These are phyloP conservation scores for Candida ulmi DNA, from an alignment of 805 yeast species.

Conservation along the genomic window DNA sequence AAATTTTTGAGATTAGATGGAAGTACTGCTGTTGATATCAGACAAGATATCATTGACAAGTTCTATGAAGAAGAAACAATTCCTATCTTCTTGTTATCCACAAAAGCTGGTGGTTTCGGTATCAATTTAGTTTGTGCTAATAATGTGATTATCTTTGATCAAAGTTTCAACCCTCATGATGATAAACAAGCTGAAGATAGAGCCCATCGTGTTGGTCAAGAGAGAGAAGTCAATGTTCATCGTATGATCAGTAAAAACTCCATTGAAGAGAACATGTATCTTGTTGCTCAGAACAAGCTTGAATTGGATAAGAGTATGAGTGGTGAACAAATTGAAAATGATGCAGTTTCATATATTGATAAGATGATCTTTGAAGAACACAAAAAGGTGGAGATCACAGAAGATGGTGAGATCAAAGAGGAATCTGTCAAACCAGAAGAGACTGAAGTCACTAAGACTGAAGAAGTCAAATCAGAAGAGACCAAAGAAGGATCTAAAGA, in stretches of 20 bases:
- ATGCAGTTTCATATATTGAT: slow-evolving; percentile 28
- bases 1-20: slow-evolving; percentile 88
- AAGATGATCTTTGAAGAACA: slow-evolving; percentile 34
- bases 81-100: slow-evolving; percentile 82
- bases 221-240: slow-evolving; percentile 72
- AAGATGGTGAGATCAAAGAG: slow-evolving; percentile 29
- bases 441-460: too few relatives aligned
- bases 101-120: slow-evolving; percentile 99
- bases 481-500: too few relatives aligned
- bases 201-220: slow-evolving; percentile 96
- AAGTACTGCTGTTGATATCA: slow-evolving; percentile 83
- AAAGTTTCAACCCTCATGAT: slow-evolving; percentile 96
- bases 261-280: slow-evolving; percentile 84
- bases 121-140: slow-evolving; percentile 95
- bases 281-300: slow-evolving; percentile 83
- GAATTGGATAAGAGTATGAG: slow-evolving; percentile 58
- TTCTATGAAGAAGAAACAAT: slow-evolving; percentile 78
- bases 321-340: slow-evolving; percentile 24
- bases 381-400: neutral
- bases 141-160: slow-evolving; percentile 85
- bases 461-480: neutral
- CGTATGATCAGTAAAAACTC: slow-evolving; percentile 69
- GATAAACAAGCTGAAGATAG: slow-evolving; percentile 98
- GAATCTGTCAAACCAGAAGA: slow-evolving; percentile 36
- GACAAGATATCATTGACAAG: slow-evolving; percentile 88